Evolutionary conservation across 2,329 filamentous ascomycete species (phyloP).

Genomic region (Neonectria hederae): DNA sequence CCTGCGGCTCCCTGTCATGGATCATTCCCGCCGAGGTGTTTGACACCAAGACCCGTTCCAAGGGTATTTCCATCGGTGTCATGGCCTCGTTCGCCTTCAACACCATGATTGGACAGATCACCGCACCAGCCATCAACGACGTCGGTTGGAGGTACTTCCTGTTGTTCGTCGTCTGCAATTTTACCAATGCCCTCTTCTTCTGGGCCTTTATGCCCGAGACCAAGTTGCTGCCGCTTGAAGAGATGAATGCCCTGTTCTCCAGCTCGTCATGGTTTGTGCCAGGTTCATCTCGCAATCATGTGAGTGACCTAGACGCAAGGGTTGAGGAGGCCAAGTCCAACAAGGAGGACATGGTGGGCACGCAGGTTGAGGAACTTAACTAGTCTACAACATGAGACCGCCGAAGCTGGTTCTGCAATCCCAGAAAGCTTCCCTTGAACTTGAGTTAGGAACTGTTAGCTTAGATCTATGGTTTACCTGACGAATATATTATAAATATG

Average conservation of each 20-base stretch:
- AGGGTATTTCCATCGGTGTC: slow-evolving; percentile 77
- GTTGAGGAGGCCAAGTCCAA: slow-evolving; percentile 3
- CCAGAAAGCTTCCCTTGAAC: too few relatives aligned
- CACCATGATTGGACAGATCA: slow-evolving; percentile 73
- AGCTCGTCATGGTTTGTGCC: slow-evolving; percentile 14
- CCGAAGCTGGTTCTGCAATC: too few relatives aligned
- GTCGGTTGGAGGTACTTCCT: slow-evolving; percentile 56
- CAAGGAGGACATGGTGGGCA: slow-evolving; percentile 1
- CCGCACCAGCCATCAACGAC: slow-evolving; percentile 53
- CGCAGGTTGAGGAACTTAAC: not conserved
- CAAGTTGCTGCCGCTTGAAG: slow-evolving; percentile 69
- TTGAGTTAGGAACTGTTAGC: not conserved
- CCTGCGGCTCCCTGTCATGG: slow-evolving; percentile 71
- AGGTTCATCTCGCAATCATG: not conserved
- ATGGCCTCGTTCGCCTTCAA: slow-evolving; percentile 79
- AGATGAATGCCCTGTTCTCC: slow-evolving; percentile 71
- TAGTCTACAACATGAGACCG: not conserved
- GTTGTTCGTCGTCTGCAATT: slow-evolving; percentile 45
- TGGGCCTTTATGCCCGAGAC: slow-evolving; percentile 74
- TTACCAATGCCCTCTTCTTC: slow-evolving; percentile 58
- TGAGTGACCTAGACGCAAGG: slow-evolving; percentile 8
- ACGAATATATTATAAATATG: not conserved
- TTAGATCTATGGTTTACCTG: not conserved
- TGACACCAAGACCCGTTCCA: slow-evolving; percentile 76
- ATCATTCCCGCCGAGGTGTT: slow-evolving; percentile 76